Conservation (phyloP, 2,329 filamentous ascomycete species). For the Aureobasidium musti region DNA sequence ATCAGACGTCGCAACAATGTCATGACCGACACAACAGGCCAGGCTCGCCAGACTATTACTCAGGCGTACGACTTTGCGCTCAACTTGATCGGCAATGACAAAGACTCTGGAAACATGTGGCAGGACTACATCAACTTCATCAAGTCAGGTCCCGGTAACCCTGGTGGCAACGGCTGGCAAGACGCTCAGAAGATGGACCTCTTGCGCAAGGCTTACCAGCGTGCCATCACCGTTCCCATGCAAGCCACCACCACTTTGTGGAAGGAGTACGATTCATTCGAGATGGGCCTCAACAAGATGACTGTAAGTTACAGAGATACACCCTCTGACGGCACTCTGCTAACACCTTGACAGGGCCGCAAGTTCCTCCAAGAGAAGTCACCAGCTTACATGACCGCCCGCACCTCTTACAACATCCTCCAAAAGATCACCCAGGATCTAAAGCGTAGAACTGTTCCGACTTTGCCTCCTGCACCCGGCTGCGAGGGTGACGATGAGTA, state of each 20-base stretch:
- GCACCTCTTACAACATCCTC: conserved; percentile 85
- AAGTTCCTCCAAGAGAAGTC: conserved; percentile 95
- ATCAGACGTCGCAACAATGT: conserved; percentile 89
- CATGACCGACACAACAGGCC: conserved; percentile 72
- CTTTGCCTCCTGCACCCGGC: conserved; percentile 77
- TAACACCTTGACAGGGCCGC: conserved; percentile 64
- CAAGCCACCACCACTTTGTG: conserved; percentile 79
- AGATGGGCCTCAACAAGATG: conserved; percentile 89
- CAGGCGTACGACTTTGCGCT: conserved; percentile 93
- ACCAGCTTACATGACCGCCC: conserved; percentile 92
- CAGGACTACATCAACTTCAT: conserved; percentile 93
- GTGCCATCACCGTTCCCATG: conserved; percentile 83
- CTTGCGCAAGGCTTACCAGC: conserved; percentile 87
- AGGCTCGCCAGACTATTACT: conserved; percentile 75
- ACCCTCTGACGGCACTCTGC: conserved; percentile 34
- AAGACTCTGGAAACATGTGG: conserved; percentile 88
- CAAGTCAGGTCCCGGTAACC: conserved; percentile 75
- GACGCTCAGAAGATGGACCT: conserved; percentile 98
- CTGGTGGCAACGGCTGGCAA: conserved; percentile 88
- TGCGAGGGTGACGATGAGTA: conserved; percentile 88
- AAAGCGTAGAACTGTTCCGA: conserved; percentile 74
- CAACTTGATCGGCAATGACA: conserved; percentile 84
- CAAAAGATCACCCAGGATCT: conserved; percentile 82
- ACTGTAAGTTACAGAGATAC: conserved; percentile 61
- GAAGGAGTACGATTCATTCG: conserved; percentile 98